Base-by-base conservation (phyloP, 441 rosid species). In the Arabidopsis lyrata region DNA sequence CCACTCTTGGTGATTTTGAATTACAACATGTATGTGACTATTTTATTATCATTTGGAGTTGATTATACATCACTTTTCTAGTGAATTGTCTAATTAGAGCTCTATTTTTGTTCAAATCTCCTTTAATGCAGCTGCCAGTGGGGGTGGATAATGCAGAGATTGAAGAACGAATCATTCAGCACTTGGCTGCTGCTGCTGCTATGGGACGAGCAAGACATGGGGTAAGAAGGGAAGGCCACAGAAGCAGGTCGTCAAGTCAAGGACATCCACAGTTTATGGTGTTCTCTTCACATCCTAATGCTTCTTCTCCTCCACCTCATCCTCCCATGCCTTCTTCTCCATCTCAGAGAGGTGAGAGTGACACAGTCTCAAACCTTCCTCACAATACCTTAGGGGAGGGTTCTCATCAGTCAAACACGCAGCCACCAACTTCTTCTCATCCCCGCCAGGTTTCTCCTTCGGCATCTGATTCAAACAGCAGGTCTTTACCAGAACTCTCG, bases 101-200 rank as follows among this genome's bases (percentile, higher is more conserved):
- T n/a, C 32, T 41, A 55, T 73, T 32, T 53, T 67, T 10, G 55
- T 74, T 14, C 52, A 9, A 68, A 38, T 78, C 53, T 62, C 50
- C 59, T 80, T 52, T 8, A 66, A 47, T 78, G 77, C 88, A 94
- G 95, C 80, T 94, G 41, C 97, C 97, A 1, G 88, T 80, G 50
- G 97, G 97, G 47, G 87, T 77, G 73, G 92, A 84, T 80, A 97
- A 90, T 38, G 83, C 92, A 71, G 99, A 92, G 70, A 90, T 94
- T 69, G 99, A 94, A 83, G 99, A 92, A 81, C 91, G 94, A 50
- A 89, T 92, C 72, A 90, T 94, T 68, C 97, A 92, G 86, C 99
- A 94, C 82, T 75, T 94, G 70, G 94, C 99, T 65, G 94, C 95
- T 3, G 97, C 98, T 38, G 94, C 99, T 36, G 97, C 99, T 66